phyloP scores from a whole-genome alignment of 106 monocot species.

The Phalaenopsis equestris region DNA sequence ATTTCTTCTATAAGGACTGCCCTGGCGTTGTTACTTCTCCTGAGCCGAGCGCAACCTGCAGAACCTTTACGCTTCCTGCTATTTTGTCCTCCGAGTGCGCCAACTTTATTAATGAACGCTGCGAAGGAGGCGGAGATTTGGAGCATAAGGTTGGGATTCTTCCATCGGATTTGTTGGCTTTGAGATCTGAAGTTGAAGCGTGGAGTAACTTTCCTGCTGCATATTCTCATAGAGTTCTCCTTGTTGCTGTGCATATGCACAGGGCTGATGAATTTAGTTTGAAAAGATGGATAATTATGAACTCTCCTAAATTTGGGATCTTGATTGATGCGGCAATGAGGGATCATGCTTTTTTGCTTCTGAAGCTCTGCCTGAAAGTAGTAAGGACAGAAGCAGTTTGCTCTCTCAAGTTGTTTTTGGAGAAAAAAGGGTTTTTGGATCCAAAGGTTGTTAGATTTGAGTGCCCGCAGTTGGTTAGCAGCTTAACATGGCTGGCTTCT shows the following conservation, averaged over 20 bases:
- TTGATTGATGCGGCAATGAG: slow-evolving; percentile 55
- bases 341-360: slow-evolving; percentile 64
- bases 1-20: slow-evolving; percentile 72
- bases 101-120: slow-evolving; percentile 20
- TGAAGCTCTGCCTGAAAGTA: slow-evolving; percentile 70
- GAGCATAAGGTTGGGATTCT: slow-evolving; percentile 22
- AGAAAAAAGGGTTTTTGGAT: slow-evolving; percentile 23
- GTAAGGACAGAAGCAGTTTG: slow-evolving; percentile 38
- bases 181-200: slow-evolving; percentile 40
- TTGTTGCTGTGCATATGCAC: slow-evolving; percentile 21
- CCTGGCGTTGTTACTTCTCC: slow-evolving; percentile 63
- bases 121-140: background rate
- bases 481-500: slow-evolving; percentile 55
- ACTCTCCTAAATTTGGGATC: slow-evolving; percentile 55
- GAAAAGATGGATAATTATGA: slow-evolving; percentile 58
- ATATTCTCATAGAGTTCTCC: slow-evolving; percentile 44
- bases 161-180: slow-evolving; percentile 69
- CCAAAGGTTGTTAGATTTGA: slow-evolving; percentile 24
- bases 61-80: slow-evolving; percentile 50
- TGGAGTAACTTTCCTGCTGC: slow-evolving; percentile 45
- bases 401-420: slow-evolving; percentile 19
- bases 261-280: slow-evolving; percentile 16
- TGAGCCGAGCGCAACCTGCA: slow-evolving; percentile 15
- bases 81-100: slow-evolving; percentile 49
- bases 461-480: slow-evolving; percentile 48